Conservation (phyloP, 768 basidiomycete species). For the Boletus sp. region DNA sequence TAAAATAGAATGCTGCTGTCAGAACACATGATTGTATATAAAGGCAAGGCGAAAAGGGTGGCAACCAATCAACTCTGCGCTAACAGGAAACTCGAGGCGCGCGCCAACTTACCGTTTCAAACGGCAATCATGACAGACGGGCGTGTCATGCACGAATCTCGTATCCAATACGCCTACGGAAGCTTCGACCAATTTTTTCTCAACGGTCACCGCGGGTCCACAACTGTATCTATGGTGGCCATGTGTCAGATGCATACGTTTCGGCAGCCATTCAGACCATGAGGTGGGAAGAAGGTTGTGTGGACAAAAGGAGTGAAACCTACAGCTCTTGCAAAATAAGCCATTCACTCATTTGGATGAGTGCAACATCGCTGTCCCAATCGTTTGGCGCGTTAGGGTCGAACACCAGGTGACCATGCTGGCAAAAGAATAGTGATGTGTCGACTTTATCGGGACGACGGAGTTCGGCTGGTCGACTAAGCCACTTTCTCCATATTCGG, state of each 20-base stretch:
- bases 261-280: constrained; percentile 1
- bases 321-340: constrained; percentile 55
- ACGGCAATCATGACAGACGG: constrained; percentile 61
- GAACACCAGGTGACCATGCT: constrained; percentile 58
- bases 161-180: constrained; percentile 29
- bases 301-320: constrained; percentile 26
- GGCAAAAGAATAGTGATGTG: constrained; percentile 62
- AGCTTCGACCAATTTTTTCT: constrained; percentile 32
- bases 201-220: constrained; percentile 51
- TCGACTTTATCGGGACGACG: constrained; percentile 60
- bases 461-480: constrained; percentile 50
- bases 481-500: constrained; percentile 69
- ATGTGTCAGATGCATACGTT: constrained; percentile 17
- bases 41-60: background rate
- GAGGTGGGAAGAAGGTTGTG: constrained; percentile 2
- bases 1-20: constrained; percentile 17
- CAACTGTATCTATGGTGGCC: constrained; percentile 47
- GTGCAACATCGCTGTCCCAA: constrained; percentile 49
- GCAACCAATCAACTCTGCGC: constrained; percentile 5
- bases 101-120: constrained; percentile 45
- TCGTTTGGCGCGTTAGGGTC: constrained; percentile 65
- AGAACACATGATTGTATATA: constrained; percentile 8
- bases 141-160: constrained; percentile 45
- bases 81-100: constrained; percentile 5
- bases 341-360: constrained; percentile 68